These are phyloP conservation scores for Phytopythium cucurbitacearum DNA, from an alignment of 352 stramenopile genomes.

Conservation along the genomic window DNA sequence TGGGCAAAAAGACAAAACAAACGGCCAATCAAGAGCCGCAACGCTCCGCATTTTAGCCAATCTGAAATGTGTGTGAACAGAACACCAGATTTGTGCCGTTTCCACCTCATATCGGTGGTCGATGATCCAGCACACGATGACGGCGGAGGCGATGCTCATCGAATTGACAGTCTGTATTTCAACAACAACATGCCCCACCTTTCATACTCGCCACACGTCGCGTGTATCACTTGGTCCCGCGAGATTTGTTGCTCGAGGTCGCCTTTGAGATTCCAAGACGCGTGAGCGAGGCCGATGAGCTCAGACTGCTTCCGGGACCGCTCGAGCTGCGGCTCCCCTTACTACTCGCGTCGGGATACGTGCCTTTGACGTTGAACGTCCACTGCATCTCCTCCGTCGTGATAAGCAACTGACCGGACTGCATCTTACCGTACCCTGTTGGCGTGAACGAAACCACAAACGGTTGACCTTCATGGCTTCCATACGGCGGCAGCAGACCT, in stretches of 20 bases:
- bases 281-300: constrained; percentile 38
- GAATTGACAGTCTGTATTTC: no score
- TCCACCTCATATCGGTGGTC: no score
- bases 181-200: no score
- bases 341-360: constrained; percentile 60
- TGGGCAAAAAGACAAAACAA: no score
- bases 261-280: constrained; percentile 25
- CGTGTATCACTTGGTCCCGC: not conserved
- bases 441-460: constrained; percentile 91
- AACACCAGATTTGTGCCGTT: no score
- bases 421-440: constrained; percentile 90
- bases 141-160: no score
- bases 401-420: constrained; percentile 85
- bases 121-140: no score
- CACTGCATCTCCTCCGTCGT: constrained; percentile 90
- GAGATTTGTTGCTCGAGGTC: not conserved
- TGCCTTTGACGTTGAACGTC: constrained; percentile 90
- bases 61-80: no score
- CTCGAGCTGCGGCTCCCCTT: constrained; percentile 28
- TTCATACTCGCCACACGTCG: no score
- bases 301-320: constrained; percentile 31
- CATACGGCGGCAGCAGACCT: constrained; percentile 73
- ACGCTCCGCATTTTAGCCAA: no score
- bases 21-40: no score
- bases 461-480: constrained; percentile 52